A percentile compares a stretch with the other conserved stretches of the same genome.
Conservation (phyloP, 1,284 basidiomycete genomes). For the Coriolopsis trogii region DNA sequence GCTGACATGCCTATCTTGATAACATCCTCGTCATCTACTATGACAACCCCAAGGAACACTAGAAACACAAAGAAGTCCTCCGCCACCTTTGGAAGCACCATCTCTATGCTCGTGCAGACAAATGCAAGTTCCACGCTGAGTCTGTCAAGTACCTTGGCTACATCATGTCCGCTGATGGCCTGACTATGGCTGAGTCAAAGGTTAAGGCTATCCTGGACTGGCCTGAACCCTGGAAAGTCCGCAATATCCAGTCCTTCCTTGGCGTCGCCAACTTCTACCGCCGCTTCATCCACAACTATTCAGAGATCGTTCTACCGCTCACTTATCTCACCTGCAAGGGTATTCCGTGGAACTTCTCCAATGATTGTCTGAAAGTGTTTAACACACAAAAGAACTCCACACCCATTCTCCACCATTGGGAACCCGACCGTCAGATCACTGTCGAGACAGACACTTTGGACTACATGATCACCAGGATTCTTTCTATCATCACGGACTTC, state of each 20-base stretch:
- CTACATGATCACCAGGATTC: no score
- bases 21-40: conserved; percentile 31
- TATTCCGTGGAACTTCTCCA: conserved; percentile 23
- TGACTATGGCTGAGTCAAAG: conserved; percentile 42
- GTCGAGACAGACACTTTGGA: no score
- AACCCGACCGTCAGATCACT: no score
- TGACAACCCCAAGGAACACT: conserved; percentile 25
- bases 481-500: no score
- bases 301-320: conserved; percentile 35
- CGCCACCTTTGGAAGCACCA: conserved; percentile 32
- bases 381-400: background rate
- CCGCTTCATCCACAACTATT: conserved; percentile 40
- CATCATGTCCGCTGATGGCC: conserved; percentile 34
- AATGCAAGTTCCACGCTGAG: conserved; percentile 39
- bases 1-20: conserved; percentile 29
- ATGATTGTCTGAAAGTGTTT: background rate
- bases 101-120: conserved; percentile 40
- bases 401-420: background rate
- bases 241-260: background rate
- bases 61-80: conserved; percentile 38
- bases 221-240: conserved; percentile 1
- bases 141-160: conserved; percentile 45
- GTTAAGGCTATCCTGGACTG: conserved; percentile 25
- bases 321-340: conserved; percentile 31
- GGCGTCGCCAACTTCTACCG: background rate